Evolutionary conservation across 2,329 filamentous ascomycete species (phyloP), one percentile per base, ranked within the genome.

Genomic region (Epichloe brachyelytri): DNA sequence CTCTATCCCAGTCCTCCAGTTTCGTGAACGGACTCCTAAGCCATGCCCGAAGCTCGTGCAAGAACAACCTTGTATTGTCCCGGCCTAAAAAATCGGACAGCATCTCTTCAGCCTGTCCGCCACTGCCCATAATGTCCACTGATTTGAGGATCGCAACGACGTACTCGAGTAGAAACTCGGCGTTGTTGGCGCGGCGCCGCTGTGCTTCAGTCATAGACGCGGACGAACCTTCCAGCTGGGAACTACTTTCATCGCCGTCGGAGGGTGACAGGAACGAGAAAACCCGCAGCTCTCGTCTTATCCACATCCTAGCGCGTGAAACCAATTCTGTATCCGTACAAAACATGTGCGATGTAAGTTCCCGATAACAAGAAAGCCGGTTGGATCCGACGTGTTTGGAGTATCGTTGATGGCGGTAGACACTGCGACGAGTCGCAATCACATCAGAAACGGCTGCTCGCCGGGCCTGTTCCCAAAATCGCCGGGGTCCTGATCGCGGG

Each of bases 111-210:
- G 88, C 88, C 59, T 86, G 80, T 0, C 88, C 89, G 39, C 77
- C 77, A 55, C 85, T 87, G 4, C 81, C 86, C 66, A 88, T 88
- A 4, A 90, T 75, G 60, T 95, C 88, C 15, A 93, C 80, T 0
- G 82, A 87, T 63, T 87, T 90, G 53, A 96, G 68, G 20, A 96
- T 85, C 10, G 85, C 85, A 40, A 96, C 69, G 49, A 95, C 80
- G 63, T 94, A 95, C 60, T 94, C 87, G 10, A 96, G 75, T 11
- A 96, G 66, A 55, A 90, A 95, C 61, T 95, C 89, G 7, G 85
- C 79, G 60, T 90, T 91, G 39, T 49, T 48, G 11, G 43, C 52
- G 8, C 52, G 52, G n/a, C 52, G 46, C 10, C 30, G 46, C 36
- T 46, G 45, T 12, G 40, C 19, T 57, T 79, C 83, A 5, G 76